Conservation (phyloP, 345 rosid genomes). For the Limnanthes douglasii region DNA sequence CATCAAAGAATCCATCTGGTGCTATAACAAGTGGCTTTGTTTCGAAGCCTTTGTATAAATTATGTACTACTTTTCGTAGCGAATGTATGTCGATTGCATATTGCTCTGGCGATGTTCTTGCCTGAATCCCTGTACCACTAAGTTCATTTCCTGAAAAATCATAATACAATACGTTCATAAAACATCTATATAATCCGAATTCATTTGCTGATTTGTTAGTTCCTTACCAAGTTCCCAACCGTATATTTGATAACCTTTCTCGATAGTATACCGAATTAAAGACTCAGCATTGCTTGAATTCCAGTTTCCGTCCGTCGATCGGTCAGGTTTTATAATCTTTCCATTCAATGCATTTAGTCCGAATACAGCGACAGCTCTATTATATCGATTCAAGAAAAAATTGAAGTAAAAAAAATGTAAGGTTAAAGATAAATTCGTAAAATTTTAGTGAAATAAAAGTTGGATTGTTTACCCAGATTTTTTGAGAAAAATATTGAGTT, state of each 20-base stretch:
- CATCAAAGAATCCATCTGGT: slow-evolving; percentile 86
- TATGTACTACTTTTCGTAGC: slow-evolving; percentile 28
- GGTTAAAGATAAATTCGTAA: too few relatives aligned
- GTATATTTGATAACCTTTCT: slow-evolving; percentile 30
- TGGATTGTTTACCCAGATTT: slow-evolving; percentile 30
- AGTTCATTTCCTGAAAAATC: slow-evolving; percentile 94
- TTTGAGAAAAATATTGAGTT: slow-evolving; percentile 34
- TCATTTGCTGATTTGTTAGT: not conserved
- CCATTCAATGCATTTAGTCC: slow-evolving; percentile 70
- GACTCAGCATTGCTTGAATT: slow-evolving; percentile 55
- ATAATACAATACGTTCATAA: too few relatives aligned
- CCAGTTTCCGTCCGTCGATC: slow-evolving; percentile 60
- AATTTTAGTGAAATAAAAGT: not conserved
- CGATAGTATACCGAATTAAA: slow-evolving; percentile 40
- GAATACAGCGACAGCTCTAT: slow-evolving; percentile 56
- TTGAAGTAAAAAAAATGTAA: not conserved
- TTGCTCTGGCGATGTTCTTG: slow-evolving; percentile 51
- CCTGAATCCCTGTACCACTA: slow-evolving; percentile 66
- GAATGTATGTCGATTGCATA: slow-evolving; percentile 56
- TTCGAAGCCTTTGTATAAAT: slow-evolving; percentile 23
- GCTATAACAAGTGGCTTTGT: slow-evolving; percentile 56
- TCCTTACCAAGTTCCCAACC: slow-evolving; percentile 86
- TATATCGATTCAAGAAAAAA: slow-evolving; percentile 1
- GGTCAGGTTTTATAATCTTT: slow-evolving; percentile 18
- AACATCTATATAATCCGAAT: not conserved